Evolutionary conservation across 2,329 filamentous ascomycete genomes (phyloP), one percentile per base, ranked within the genome.

Genomic region (Thielaviopsis populi): DNA sequence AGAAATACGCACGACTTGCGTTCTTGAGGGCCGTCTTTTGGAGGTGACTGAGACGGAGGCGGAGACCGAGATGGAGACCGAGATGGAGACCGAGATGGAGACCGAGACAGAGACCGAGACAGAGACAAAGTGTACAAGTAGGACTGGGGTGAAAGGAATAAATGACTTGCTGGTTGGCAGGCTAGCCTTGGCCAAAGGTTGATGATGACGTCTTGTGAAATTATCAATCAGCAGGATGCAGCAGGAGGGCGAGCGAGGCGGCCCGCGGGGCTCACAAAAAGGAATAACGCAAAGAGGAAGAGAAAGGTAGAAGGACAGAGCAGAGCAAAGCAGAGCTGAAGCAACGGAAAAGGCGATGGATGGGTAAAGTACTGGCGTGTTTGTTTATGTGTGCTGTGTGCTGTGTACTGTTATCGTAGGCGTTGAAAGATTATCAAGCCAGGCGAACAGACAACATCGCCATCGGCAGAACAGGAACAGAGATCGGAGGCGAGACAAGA

Each of bases 211-310:
- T 50, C 46, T 50, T 50, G 46, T 50, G 46, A 50, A 50, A 50
- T 50, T 50, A 50, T 50, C 46, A 54, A 27, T 40, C 15, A 53
- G 30, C 5, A 30, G 19, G 22, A 46, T 30, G n/a, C 8, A 42
- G 15, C 2, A 24, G 5, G 8, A 33, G n/a, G 13, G 60, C 15
- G 48, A 22, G 43, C 17, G 46, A 19, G 22, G 13, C 30, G 30
- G 46, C 10, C 46, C 6, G 10, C 46, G 24, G n/a, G 46, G 13
- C 10, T 50, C 0, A 50, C 5, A 5, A 71, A 71, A 48, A 70
- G 70, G 59, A 67, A 68, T 61, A 66, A 67, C 54, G 73, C 22
- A 11, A 30, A 54, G 15, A 15, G 13, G 22, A n/a, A 6, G 7
- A 33, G 50, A 15, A 33, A 33, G 30, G 50, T 30, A 22, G 13